A percentile compares a stretch with the other conserved stretches of the same genome.
phyloP scores from a whole-genome alignment of 345 rosid genomes.

The Raphanus raphanistrum region DNA sequence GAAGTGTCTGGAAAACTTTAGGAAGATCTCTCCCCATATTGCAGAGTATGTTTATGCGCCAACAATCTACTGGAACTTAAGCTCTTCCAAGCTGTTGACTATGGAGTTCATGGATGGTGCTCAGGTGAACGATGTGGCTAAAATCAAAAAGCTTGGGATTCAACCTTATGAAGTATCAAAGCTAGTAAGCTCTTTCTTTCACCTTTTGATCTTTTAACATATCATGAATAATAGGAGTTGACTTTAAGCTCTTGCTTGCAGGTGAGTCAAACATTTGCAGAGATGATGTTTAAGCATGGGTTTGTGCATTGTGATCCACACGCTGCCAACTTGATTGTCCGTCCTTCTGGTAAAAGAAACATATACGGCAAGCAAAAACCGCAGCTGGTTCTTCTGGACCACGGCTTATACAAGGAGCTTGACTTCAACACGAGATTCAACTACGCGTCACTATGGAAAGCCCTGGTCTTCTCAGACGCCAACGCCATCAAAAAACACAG shows the following conservation, averaged over 20 bases:
- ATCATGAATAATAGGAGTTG: background rate
- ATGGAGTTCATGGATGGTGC: slow-evolving; percentile 98
- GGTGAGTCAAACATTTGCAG: slow-evolving; percentile 89
- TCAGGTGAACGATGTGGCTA: slow-evolving; percentile 71
- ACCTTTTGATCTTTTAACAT: slow-evolving; percentile 7
- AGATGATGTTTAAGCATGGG: slow-evolving; percentile 97
- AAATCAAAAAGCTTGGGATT: slow-evolving; percentile 70
- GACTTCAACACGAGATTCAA: slow-evolving; percentile 70
- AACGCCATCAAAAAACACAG: slow-evolving; percentile 82
- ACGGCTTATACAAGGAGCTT: slow-evolving; percentile 89
- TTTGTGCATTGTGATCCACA: slow-evolving; percentile 99
- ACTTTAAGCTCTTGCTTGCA: slow-evolving; percentile 36
- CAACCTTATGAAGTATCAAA: slow-evolving; percentile 72
- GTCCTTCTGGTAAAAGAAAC: slow-evolving; percentile 60
- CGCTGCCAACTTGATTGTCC: slow-evolving; percentile 88
- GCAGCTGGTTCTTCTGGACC: slow-evolving; percentile 86
- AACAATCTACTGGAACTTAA: slow-evolving; percentile 72
- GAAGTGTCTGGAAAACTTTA: slow-evolving; percentile 85
- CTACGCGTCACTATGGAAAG: slow-evolving; percentile 94
- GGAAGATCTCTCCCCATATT: slow-evolving; percentile 83
- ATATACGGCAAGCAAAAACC: slow-evolving; percentile 72
- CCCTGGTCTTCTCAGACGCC: slow-evolving; percentile 76
- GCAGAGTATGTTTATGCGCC: slow-evolving; percentile 86
- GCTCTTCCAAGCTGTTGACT: slow-evolving; percentile 78
- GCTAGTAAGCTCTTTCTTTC: slow-evolving; percentile 57